Percentiles rank a stretch among this genome's conserved stretches.
Evolutionary conservation across 2,329 filamentous ascomycete genomes (phyloP).

Genomic region (Fulvia fulva): DNA sequence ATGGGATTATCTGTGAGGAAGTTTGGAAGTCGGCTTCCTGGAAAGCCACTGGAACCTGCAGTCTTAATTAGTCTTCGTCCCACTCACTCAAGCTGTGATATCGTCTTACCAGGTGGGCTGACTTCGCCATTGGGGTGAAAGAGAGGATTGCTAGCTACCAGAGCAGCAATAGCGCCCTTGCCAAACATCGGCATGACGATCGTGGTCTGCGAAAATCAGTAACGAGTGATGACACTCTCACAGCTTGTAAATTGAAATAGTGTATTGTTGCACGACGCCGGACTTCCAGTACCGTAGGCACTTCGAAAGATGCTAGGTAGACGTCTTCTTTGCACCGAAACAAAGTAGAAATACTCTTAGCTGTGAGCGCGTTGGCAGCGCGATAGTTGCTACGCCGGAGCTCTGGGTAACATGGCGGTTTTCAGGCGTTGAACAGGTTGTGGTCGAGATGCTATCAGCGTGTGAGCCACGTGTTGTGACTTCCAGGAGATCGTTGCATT

Average conservation of each 20-base stretch:
- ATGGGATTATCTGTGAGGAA: conserved; percentile 4
- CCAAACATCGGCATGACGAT: not conserved
- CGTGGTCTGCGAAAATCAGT: not conserved
- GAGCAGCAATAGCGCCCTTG: conserved; percentile 1
- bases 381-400: no score
- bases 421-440: no score
- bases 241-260: not conserved
- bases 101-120: not conserved
- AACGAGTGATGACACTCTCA: conserved; percentile 3
- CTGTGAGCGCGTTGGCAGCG: no score
- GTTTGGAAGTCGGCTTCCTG: conserved; percentile 1
- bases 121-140: not conserved
- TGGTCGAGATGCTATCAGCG: no score
- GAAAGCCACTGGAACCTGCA: conserved; percentile 4
- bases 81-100: no score
- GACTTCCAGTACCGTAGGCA: no score
- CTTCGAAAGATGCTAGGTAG: no score
- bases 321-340: no score
- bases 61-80: not conserved
- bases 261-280: not conserved
- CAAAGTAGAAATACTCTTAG: no score
- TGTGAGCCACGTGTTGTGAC: no score
- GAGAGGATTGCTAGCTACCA: not conserved
- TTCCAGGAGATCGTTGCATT: no score
- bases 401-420: no score